Evolutionary conservation across 495 filamentous ascomycete genomes (phyloP), one percentile per base, ranked within the genome.

Genomic region (Aspergillus baeticus): DNA sequence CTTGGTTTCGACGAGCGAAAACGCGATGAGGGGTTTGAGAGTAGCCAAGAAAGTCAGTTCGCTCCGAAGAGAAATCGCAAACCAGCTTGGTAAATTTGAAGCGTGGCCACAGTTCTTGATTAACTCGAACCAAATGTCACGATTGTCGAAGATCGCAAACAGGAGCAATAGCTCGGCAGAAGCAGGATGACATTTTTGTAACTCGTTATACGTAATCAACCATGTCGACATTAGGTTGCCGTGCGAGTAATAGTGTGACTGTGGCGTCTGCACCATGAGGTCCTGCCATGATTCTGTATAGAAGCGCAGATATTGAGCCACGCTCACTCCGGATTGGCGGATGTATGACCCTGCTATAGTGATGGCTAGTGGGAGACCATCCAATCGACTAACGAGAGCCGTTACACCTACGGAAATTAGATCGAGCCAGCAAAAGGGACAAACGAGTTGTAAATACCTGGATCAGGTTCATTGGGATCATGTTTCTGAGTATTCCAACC

Each of bases 81-180:
- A 58, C 73, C 67, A 77, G 6, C 8, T 7, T 0, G 67, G 72
- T 0, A 59, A 29, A 8, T 29, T 34, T 10, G 58, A 10, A 1
- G 49, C 54, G 44, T 50, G 41, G 51, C 0, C 1, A 11, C 14
- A 17, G 48, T 51, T 42, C 49, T 47, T n/a, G 10, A 77, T 10
- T 42, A 81, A 66, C 47, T 77, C 71, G 54, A 70, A 79, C 78
- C 77, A 82, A 41, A 81, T 64, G 61, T 82, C 77, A 49, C 75
- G 72, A 57, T 77, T 77, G 60, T 77, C 70, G 42, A 79, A 77
- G 48, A 61, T 73, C 37, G 75, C 73, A 70, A 75, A 76, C 6
- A 79, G 56, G 6, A 67, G 46, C 17, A 82, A 68, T n/a, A 81
- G 62, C 10, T 69, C 38, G 11, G 76, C 72, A 21, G 76, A 62